Base-by-base conservation (phyloP, 1,284 basidiomycete species). In the Leccinum laetum region DNA sequence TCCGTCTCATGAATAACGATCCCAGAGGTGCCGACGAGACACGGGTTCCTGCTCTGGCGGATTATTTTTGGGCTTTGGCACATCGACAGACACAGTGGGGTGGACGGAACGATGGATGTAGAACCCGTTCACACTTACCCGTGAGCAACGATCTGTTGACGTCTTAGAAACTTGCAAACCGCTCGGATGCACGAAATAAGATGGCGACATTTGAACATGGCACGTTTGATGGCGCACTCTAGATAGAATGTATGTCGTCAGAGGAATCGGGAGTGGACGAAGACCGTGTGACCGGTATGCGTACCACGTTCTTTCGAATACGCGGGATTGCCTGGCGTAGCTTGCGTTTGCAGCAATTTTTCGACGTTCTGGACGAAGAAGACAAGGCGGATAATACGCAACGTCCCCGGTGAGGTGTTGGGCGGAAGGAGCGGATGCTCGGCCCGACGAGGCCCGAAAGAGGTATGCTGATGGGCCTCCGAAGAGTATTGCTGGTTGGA, bases 221-320 rank as follows among this genome's bases (percentile, higher is more conserved):
- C 32, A 35, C 32, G 10, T 92, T 92, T 71, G 88, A 91, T 69
- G 83, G 84, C 16, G 89, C 90, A 8, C 76, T 92, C 62, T 85
- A 89, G 65, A 67, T 85, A 16, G 91, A 91, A 58, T 92, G 90
- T 73, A 91, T 92, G 87, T 92, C 91, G 16, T 89, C 87, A 37
- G 90, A 92, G 68, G 90, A 92, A 71, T 92, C 90, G 16, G 84
- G 86, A 64, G 78, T 77, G 53, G 88, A 87, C 58, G 75, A 77
- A 26, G 78, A 80, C 62, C 71, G 72, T 0, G 69, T 65, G 26
- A 66, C 71, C 3, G 71, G 75, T 8, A 56, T 59, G 4, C 69
- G 72, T 10, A 70, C 69, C 46, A 73, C 74, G 39, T 65, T 83
- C 13, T 75, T 90, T 49, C 82, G 79, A 41, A 83, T 84, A 24